A percentile compares a stretch with the other conserved stretches of the same genome.
Evolutionary conservation across 257 asterid species (phyloP).

Genomic region (Solanum chmielewskii): DNA sequence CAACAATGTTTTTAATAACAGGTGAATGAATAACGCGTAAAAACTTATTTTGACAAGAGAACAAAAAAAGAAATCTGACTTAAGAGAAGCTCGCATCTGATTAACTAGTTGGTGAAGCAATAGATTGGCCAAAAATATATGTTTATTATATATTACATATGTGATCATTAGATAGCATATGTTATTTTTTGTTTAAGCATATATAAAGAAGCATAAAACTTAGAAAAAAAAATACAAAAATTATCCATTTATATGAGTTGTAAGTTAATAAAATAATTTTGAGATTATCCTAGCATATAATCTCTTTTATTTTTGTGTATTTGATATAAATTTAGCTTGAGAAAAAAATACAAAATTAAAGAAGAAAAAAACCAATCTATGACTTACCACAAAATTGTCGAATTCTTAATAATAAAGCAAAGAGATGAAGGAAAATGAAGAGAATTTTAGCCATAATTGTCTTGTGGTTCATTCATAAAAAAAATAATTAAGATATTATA

Average conservation of each 20-base stretch:
- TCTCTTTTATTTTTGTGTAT: background rate
- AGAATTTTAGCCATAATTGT: background rate
- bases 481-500: background rate
- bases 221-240: background rate
- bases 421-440: background rate
- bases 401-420: background rate
- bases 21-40: no score
- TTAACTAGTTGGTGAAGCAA: background rate
- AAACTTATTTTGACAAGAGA: no score
- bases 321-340: background rate
- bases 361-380: background rate
- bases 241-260: background rate
- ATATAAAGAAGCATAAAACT: background rate
- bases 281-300: background rate
- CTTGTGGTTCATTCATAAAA: background rate
- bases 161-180: background rate
- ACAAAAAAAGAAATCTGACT: no score
- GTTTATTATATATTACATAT: background rate
- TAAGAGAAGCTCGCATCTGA: rapidly evolving
- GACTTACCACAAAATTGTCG: slow-evolving; percentile 20
- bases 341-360: background rate
- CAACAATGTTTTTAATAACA: no score
- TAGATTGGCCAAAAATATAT: background rate
- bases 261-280: background rate
- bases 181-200: background rate